Conservation (phyloP, 164 flowering plant species). For the Vitis rupestris region DNA sequence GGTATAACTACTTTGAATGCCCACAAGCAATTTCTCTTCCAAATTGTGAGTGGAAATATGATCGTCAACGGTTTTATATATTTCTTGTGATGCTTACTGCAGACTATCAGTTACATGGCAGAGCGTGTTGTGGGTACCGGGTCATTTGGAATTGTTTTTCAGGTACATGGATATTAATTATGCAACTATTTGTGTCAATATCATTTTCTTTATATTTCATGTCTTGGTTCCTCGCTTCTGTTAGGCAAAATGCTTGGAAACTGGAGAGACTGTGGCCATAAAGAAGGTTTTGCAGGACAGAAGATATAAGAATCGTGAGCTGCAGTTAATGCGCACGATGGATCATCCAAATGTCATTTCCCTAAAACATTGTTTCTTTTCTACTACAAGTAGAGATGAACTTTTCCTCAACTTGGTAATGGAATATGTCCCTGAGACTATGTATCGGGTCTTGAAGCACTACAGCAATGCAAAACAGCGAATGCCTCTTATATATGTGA, state of each 20-base stretch:
- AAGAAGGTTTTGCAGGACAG: slow-evolving; percentile 71
- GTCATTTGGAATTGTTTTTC: slow-evolving; percentile 53
- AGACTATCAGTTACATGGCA: slow-evolving; percentile 55
- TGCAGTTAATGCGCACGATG: slow-evolving; percentile 60
- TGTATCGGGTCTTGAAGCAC: slow-evolving; percentile 57
- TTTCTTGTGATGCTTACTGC: slow-evolving; percentile 13
- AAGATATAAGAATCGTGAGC: slow-evolving; percentile 69
- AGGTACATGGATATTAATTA: slow-evolving; percentile 18
- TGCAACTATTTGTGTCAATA: background rate
- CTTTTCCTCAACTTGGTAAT: slow-evolving; percentile 69
- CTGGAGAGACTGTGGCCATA: slow-evolving; percentile 68
- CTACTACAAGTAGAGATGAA: slow-evolving; percentile 65
- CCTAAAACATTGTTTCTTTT: slow-evolving; percentile 66
- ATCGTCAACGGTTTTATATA: background rate
- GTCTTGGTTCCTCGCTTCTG: background rate
- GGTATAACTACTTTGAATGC: slow-evolving; percentile 20
- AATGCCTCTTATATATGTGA: slow-evolving; percentile 64
- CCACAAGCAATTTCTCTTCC: too few relatives aligned
- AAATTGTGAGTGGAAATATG: background rate
- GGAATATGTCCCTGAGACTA: slow-evolving; percentile 71
- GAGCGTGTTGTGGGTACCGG: slow-evolving; percentile 55
- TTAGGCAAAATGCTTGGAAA: slow-evolving; percentile 57
- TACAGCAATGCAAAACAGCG: slow-evolving; percentile 56
- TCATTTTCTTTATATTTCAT: background rate
- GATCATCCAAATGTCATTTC: slow-evolving; percentile 65